Evolutionary conservation across 2,329 filamentous ascomycete species (phyloP).

Genomic region (Didymosphaeria variabile): DNA sequence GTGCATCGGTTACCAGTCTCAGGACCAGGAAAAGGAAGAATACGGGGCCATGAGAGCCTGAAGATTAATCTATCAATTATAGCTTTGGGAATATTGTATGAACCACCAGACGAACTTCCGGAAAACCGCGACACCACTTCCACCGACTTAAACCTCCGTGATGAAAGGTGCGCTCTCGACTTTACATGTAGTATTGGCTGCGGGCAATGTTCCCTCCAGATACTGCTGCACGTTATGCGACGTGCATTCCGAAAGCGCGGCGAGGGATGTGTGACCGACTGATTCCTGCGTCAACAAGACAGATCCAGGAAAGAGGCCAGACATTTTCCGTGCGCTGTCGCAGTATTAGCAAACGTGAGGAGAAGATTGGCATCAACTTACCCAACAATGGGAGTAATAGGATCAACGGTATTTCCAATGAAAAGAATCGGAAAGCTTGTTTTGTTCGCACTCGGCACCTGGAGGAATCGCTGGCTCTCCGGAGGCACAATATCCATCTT

Average conservation of each 20-base stretch:
- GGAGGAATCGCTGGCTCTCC: constrained; percentile 17
- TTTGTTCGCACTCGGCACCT: neutral
- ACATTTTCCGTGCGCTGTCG: constrained; percentile 2
- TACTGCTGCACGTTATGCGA: constrained; percentile 5
- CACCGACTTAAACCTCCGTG: neutral
- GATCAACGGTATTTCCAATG: constrained; percentile 8
- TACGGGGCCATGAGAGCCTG: no score
- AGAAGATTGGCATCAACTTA: neutral
- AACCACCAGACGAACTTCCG: neutral
- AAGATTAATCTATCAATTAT: neutral
- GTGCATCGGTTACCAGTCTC: no score
- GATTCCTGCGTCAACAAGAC: constrained; percentile 6
- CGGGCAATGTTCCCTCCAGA: neutral
- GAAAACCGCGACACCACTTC: neutral
- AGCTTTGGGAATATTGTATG: neutral
- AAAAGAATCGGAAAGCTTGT: constrained; percentile 9
- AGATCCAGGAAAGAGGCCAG: constrained; percentile 1
- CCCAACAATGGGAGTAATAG: constrained; percentile 6
- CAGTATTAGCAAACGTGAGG: neutral
- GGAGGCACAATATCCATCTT: constrained; percentile 9
- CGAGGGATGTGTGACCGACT: constrained; percentile 1
- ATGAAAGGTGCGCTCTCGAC: neutral
- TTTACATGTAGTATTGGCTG: neutral
- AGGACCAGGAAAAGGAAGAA: no score
- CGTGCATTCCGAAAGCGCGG: neutral